Conservation (phyloP, 1,284 basidiomycete species). For the Puccinia polysora region DNA sequence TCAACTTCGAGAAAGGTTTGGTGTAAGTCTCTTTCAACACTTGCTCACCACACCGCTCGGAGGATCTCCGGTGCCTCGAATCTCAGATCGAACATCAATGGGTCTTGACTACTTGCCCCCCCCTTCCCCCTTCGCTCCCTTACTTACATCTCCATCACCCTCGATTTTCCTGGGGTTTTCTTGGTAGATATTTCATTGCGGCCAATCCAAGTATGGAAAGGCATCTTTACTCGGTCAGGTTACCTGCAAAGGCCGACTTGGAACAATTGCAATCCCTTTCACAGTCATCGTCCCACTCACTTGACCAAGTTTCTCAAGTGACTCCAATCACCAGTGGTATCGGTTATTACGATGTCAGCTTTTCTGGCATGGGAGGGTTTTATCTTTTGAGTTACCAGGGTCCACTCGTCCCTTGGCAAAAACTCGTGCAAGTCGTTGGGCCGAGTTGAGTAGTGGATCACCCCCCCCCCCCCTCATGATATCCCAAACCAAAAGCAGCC, state of each 20-base stretch:
- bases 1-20: constrained; percentile 65
- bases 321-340: constrained; percentile 63
- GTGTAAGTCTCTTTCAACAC: constrained; percentile 72
- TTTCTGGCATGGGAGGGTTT: constrained; percentile 77
- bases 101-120: no score
- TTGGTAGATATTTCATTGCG: constrained; percentile 74
- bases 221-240: constrained; percentile 70
- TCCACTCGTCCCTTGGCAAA: constrained; percentile 80
- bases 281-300: constrained; percentile 21
- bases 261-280: constrained; percentile 47
- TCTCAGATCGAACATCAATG: no score
- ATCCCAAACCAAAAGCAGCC: no score
- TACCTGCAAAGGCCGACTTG: constrained; percentile 56
- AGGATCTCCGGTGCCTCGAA: no score
- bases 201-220: constrained; percentile 77
- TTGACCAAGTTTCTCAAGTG: no score
- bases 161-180: neutral
- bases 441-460: constrained; percentile 62
- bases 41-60: no score
- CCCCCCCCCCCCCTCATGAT: no score
- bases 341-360: constrained; percentile 65
- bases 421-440: constrained; percentile 64
- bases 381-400: constrained; percentile 76
- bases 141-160: neutral
- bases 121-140: no score